Percentiles rank a stretch among this genome's conserved stretches.
Evolutionary conservation across 2,329 filamentous ascomycete species (phyloP).

Genomic region (Alternaria triticimaculans): DNA sequence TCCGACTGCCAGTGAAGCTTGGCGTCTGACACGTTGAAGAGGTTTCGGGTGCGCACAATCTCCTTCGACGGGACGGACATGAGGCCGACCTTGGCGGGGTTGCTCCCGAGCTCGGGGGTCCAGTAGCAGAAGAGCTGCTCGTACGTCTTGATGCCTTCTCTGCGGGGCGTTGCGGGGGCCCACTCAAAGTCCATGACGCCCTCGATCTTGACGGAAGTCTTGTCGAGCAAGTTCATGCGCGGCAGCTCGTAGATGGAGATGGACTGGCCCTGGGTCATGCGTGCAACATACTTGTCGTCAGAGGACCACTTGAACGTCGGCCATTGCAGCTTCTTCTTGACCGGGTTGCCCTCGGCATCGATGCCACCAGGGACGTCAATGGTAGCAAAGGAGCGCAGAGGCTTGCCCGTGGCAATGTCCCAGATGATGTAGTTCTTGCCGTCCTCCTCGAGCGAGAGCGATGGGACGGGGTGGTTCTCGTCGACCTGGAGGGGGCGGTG

Average conservation of each 20-base stretch:
- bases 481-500: slow-evolving; percentile 91
- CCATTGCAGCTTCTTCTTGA: slow-evolving; percentile 95
- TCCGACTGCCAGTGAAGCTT: slow-evolving; percentile 99
- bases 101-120: slow-evolving; percentile 97
- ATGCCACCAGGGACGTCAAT: slow-evolving; percentile 75
- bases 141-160: slow-evolving; percentile 86
- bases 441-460: slow-evolving; percentile 80
- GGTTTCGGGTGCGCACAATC: slow-evolving; percentile 89
- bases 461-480: slow-evolving; percentile 83
- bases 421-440: slow-evolving; percentile 99
- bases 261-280: slow-evolving; percentile 84
- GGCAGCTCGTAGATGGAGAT: slow-evolving; percentile 92
- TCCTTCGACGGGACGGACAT: slow-evolving; percentile 97
- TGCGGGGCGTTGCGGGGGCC: slow-evolving; percentile 82
- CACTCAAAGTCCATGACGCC: slow-evolving; percentile 98
- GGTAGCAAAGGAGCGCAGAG: slow-evolving; percentile 91
- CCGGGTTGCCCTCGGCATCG: slow-evolving; percentile 67
- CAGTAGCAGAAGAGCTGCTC: slow-evolving; percentile 98
- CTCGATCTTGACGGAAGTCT: slow-evolving; percentile 93
- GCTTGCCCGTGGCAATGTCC: slow-evolving; percentile 89
- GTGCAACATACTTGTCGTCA: slow-evolving; percentile 95
- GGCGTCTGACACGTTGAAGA: slow-evolving; percentile 97
- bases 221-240: slow-evolving; percentile 87
- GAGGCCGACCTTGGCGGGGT: slow-evolving; percentile 93
- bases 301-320: slow-evolving; percentile 99